Evolutionary conservation across 257 asterid species (phyloP), one percentile per base, ranked within the genome.

Genomic region (Striga asiatica): DNA sequence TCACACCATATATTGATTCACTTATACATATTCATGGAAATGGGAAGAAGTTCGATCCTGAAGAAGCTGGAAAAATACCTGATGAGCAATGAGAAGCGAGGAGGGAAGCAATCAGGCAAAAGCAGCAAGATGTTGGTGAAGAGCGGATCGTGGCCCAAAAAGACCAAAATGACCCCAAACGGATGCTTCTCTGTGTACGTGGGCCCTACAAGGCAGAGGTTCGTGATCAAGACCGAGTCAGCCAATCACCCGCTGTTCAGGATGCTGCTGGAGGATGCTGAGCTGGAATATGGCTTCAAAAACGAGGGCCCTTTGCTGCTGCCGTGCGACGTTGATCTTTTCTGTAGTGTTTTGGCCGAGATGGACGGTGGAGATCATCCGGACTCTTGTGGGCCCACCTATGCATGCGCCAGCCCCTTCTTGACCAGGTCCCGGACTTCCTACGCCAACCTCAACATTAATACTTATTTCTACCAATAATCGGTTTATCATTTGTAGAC

Each of bases 181-280:
- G 95, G 94, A 0, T 76, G 88, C 29, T 78, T 86, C 37, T 60
- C 81, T 3, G 94, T 86, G 10, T 76, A 76, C 45, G 94, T 86
- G 0, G 94, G 95, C 1, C 60, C 79, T 0, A 91, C 78, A 54
- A 71, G 55, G 27, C 72, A 76, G 6, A 64, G 82, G 69, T 85
- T 85, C 22, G 85, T 70, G 48, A 74, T 85, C 57, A 81, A 69
- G 60, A 65, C 79, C 0, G 76, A 73, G 17, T 50, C 17, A 29
- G 79, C 68, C 0, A 80, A 78, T 25, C 94, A 86, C 64, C 94
- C 95, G 0, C 23, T 76, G 22, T 86, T 86, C 82, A 83, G 32
- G 78, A 67, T 75, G 81, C 56, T 83, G 67, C 84, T 86, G 3
- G 82, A 86, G 61, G 95, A 83, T 49, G 94, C 91, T 32, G 94